Evolutionary conservation across 331 rosid genomes (phyloP).

Genomic region (Dryas integrifolia): DNA sequence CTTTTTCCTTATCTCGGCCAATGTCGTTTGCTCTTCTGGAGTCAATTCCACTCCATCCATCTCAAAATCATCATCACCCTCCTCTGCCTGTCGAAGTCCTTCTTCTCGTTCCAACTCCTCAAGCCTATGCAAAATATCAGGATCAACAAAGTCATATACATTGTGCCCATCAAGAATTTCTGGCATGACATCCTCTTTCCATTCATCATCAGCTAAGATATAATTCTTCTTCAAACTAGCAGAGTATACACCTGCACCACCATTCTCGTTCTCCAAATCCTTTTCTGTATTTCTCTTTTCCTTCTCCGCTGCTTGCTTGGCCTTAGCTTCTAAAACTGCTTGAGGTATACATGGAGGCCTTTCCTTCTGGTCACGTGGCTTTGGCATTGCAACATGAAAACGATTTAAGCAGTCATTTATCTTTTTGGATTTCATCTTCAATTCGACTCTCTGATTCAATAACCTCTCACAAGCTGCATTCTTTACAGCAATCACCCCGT

Average conservation of each 20-base stretch:
- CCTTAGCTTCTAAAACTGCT: constrained; percentile 68
- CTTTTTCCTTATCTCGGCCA: constrained; percentile 64
- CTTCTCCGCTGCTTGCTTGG: constrained; percentile 54
- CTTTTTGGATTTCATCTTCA: constrained; percentile 81
- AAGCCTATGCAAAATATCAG: constrained; percentile 69
- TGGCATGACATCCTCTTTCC: constrained; percentile 81
- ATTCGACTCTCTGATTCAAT: constrained; percentile 77
- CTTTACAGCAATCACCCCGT: constrained; percentile 76
- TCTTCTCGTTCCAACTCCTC: constrained; percentile 84
- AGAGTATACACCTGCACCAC: constrained; percentile 91
- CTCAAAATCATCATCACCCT: constrained; percentile 55
- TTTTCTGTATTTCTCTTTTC: constrained; percentile 61
- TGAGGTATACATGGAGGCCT: constrained; percentile 70
- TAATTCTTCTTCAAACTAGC: constrained; percentile 71
- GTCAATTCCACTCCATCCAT: constrained; percentile 58
- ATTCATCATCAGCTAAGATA: constrained; percentile 65
- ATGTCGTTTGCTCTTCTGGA: constrained; percentile 57
- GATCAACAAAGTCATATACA: constrained; percentile 72
- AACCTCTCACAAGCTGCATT: constrained; percentile 82
- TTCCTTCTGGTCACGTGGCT: constrained; percentile 80
- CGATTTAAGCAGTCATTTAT: constrained; percentile 69
- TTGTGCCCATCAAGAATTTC: constrained; percentile 94
- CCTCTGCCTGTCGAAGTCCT: constrained; percentile 41
- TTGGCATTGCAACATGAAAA: constrained; percentile 78
- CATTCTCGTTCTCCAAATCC: constrained; percentile 82